phyloP scores from a whole-genome alignment of 805 yeast species.

The Deakozyma indianensis region DNA sequence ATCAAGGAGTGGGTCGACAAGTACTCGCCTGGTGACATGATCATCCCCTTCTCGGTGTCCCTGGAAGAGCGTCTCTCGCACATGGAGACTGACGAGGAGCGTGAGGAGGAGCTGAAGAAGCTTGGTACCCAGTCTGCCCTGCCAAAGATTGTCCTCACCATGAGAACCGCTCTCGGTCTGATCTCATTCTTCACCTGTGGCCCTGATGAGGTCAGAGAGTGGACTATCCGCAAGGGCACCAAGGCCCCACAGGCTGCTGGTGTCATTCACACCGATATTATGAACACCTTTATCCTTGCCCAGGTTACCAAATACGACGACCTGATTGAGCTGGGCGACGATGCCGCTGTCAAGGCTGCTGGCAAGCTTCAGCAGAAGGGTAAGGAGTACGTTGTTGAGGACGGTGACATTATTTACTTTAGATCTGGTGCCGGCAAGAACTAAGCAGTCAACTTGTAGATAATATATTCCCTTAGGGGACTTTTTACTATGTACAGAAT shows the following conservation, averaged over 20 bases:
- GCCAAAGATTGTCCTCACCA: slow-evolving; percentile 71
- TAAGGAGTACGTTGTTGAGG: slow-evolving; percentile 88
- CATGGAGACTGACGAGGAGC: slow-evolving; percentile 74
- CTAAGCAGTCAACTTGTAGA: slow-evolving; percentile 13
- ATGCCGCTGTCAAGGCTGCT: slow-evolving; percentile 64
- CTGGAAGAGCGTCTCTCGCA: slow-evolving; percentile 84
- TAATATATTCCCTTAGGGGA: too few species aligned
- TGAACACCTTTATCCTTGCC: slow-evolving; percentile 89
- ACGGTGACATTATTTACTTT: slow-evolving; percentile 84
- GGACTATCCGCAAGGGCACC: slow-evolving; percentile 89
- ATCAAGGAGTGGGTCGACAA: slow-evolving; percentile 86
- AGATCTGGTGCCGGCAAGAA: slow-evolving; percentile 91
- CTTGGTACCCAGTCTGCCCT: slow-evolving; percentile 66
- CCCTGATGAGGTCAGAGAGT: slow-evolving; percentile 91
- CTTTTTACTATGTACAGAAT: too few species aligned
- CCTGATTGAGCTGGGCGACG: slow-evolving; percentile 63
- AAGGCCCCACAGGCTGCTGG: slow-evolving; percentile 99
- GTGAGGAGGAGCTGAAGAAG: slow-evolving; percentile 59
- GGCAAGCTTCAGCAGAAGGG: slow-evolving; percentile 90
- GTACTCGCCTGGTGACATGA: slow-evolving; percentile 76
- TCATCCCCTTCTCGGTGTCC: slow-evolving; percentile 86
- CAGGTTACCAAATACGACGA: slow-evolving; percentile 81
- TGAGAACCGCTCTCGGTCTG: slow-evolving; percentile 77
- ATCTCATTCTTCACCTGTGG: slow-evolving; percentile 95
- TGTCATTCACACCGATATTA: slow-evolving; percentile 90